These are phyloP conservation scores for Saccharomyces hybrid DNA, from an alignment of 1,139 yeast genomes.

Conservation along the genomic window DNA sequence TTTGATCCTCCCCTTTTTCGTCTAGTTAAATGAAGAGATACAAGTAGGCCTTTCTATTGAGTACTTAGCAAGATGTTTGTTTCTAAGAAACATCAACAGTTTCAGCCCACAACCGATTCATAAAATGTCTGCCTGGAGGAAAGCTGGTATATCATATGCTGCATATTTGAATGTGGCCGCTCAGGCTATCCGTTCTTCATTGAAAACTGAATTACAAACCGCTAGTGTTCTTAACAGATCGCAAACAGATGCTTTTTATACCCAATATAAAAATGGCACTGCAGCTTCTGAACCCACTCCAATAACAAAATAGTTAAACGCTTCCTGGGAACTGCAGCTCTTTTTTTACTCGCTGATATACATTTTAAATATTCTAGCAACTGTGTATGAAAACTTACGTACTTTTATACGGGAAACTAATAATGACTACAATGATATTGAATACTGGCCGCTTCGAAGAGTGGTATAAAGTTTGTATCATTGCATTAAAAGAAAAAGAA, in stretches of 20 bases:
- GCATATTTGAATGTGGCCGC: slow-evolving; percentile 89
- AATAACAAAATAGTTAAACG: slow-evolving; percentile 23
- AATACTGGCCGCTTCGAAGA: background rate
- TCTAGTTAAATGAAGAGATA: background rate
- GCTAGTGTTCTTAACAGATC: slow-evolving; percentile 66
- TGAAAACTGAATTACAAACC: slow-evolving; percentile 79
- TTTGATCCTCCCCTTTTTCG: background rate
- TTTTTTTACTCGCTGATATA: slow-evolving; percentile 1
- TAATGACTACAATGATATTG: background rate
- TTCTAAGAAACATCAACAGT: background rate
- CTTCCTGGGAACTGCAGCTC: slow-evolving; percentile 2
- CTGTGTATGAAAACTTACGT: background rate
- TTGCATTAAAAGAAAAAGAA: background rate
- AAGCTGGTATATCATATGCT: slow-evolving; percentile 80
- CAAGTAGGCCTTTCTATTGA: background rate
- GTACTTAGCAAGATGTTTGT: background rate
- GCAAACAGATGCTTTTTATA: slow-evolving; percentile 63
- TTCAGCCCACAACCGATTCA: background rate
- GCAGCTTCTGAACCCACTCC: slow-evolving; percentile 33
- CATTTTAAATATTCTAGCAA: background rate
- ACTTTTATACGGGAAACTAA: slow-evolving; percentile 2
- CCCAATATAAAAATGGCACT: slow-evolving; percentile 66
- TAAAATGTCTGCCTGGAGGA: slow-evolving; percentile 68
- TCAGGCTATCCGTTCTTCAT: slow-evolving; percentile 76
- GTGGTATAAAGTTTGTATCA: background rate